A percentile compares a stretch with the other conserved stretches of the same genome.
Conservation (phyloP, 768 basidiomycete species). For the Lyophyllum atratum region DNA sequence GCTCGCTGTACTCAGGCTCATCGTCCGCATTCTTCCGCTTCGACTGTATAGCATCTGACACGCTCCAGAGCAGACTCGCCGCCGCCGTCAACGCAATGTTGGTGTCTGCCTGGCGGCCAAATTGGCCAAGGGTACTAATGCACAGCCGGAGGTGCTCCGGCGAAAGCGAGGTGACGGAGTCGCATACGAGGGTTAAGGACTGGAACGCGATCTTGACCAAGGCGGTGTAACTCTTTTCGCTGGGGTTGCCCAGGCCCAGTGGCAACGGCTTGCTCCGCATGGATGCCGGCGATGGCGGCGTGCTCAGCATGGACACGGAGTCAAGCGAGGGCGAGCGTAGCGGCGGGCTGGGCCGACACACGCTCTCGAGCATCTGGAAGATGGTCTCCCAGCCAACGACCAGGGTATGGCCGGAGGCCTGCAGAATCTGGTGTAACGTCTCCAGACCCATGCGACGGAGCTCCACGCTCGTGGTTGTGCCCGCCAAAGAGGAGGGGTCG, state of each 20-base stretch:
- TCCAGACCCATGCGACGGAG: slow-evolving; percentile 87
- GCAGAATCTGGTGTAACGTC: slow-evolving; percentile 86
- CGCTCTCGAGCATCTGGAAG: slow-evolving; percentile 89
- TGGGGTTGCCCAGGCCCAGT: slow-evolving; percentile 55
- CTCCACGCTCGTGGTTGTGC: slow-evolving; percentile 61
- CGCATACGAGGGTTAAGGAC: slow-evolving; percentile 91
- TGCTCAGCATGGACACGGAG: slow-evolving; percentile 38
- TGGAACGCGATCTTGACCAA: slow-evolving; percentile 94
- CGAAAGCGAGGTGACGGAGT: slow-evolving; percentile 82
- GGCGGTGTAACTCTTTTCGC: slow-evolving; percentile 68
- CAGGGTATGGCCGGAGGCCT: slow-evolving; percentile 89
- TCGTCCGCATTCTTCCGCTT: slow-evolving; percentile 67
- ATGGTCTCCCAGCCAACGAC: slow-evolving; percentile 93
- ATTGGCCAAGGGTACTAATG: slow-evolving; percentile 88
- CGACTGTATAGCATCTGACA: slow-evolving; percentile 92
- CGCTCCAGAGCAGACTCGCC: slow-evolving; percentile 91
- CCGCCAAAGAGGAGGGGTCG: slow-evolving; percentile 32
- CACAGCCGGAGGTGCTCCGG: slow-evolving; percentile 83
- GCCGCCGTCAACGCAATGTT: slow-evolving; percentile 96
- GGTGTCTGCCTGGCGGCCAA: slow-evolving; percentile 90
- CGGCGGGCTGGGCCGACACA: slow-evolving; percentile 63
- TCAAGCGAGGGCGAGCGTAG: slow-evolving; percentile 37
- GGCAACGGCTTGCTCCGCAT: slow-evolving; percentile 41
- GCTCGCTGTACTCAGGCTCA: slow-evolving; percentile 72
- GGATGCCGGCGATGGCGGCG: slow-evolving; percentile 38